Percentiles rank a stretch among this genome's conserved stretches.
phyloP scores from a whole-genome alignment of 2,329 filamentous ascomycete species.

The Huntiella bhutanensis region DNA sequence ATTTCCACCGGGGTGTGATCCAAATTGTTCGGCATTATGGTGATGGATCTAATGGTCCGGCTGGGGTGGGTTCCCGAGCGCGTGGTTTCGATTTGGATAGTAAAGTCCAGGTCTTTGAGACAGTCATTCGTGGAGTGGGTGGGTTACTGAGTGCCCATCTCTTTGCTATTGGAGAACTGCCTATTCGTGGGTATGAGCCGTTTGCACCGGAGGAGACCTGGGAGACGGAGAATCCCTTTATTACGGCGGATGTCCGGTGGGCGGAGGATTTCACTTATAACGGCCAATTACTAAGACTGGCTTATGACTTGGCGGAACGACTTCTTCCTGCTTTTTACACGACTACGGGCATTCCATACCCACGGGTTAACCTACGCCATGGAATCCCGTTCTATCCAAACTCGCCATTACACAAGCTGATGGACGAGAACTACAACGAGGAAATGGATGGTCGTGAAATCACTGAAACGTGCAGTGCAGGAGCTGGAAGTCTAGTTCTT shows the following conservation, averaged over 20 bases:
- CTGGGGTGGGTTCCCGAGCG: slow-evolving; percentile 51
- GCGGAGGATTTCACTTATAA: slow-evolving; percentile 64
- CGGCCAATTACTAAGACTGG: slow-evolving; percentile 77
- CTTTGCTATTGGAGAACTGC: slow-evolving; percentile 78
- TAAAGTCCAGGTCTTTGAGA: slow-evolving; percentile 98
- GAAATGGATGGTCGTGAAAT: slow-evolving; percentile 37
- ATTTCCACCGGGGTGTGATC: slow-evolving; percentile 67
- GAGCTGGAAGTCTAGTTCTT: slow-evolving; percentile 83
- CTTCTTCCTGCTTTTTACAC: slow-evolving; percentile 86
- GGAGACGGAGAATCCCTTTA: slow-evolving; percentile 23
- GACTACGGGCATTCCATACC: slow-evolving; percentile 79
- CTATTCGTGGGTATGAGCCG: slow-evolving; percentile 61
- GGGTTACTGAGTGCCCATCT: slow-evolving; percentile 83
- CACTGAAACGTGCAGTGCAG: slow-evolving; percentile 91
- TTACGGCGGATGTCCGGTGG: slow-evolving; percentile 46
- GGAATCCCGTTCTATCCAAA: slow-evolving; percentile 87
- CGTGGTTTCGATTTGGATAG: slow-evolving; percentile 87
- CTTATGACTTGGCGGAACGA: slow-evolving; percentile 64
- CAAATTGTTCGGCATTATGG: slow-evolving; percentile 69
- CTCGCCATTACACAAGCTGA: slow-evolving; percentile 52
- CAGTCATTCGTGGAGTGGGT: slow-evolving; percentile 81
- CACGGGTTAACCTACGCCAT: slow-evolving; percentile 74
- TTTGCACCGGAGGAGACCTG: slow-evolving; percentile 14
- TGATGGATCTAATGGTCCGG: slow-evolving; percentile 52
- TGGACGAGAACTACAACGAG: slow-evolving; percentile 11